These are phyloP conservation scores for Cystobasidiaceae sp. DNA, from an alignment of 1,284 basidiomycete species.

Conservation along the genomic window DNA sequence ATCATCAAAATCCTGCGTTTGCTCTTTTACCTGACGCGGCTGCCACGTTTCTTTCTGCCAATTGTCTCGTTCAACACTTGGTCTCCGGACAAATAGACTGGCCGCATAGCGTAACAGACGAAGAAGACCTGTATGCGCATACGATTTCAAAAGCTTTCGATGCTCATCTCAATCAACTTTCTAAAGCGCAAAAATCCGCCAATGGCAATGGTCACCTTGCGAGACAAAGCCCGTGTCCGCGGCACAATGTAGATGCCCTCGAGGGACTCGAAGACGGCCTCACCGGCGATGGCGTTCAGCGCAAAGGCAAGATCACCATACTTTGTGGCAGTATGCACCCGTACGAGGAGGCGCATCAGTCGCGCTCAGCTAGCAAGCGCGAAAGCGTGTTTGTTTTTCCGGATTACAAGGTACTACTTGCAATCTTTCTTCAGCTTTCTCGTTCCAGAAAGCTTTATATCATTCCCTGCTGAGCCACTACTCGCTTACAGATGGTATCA, in stretches of 20 bases:
- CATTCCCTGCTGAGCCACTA: no score
- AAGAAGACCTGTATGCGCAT: slow-evolving; percentile 61
- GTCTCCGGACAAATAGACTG: slow-evolving; percentile 63
- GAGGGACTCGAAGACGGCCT: slow-evolving; percentile 20
- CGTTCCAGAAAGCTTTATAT: neutral
- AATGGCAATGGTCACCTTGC: no score
- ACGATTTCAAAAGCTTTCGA: slow-evolving; percentile 49
- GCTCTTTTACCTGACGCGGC: no score
- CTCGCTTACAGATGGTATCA: slow-evolving; percentile 66
- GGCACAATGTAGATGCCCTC: slow-evolving; percentile 33
- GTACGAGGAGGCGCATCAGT: slow-evolving; percentile 18
- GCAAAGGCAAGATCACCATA: slow-evolving; percentile 36
- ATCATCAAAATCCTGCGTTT: no score
- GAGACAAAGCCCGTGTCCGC: no score
- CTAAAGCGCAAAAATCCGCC: neutral
- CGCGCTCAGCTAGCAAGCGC: slow-evolving; percentile 57
- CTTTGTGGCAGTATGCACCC: slow-evolving; percentile 16
- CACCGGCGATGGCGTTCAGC: slow-evolving; percentile 33
- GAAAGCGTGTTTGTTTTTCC: slow-evolving; percentile 76
- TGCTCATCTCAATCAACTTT: neutral
- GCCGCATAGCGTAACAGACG: slow-evolving; percentile 68
- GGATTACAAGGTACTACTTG: slow-evolving; percentile 65
- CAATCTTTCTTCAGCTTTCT: slow-evolving; percentile 20
- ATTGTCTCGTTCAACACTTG: neutral
- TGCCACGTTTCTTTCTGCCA: no score